Conservation (phyloP, 495 filamentous ascomycete species). For the Hyaloscypha hepaticicola region DNA sequence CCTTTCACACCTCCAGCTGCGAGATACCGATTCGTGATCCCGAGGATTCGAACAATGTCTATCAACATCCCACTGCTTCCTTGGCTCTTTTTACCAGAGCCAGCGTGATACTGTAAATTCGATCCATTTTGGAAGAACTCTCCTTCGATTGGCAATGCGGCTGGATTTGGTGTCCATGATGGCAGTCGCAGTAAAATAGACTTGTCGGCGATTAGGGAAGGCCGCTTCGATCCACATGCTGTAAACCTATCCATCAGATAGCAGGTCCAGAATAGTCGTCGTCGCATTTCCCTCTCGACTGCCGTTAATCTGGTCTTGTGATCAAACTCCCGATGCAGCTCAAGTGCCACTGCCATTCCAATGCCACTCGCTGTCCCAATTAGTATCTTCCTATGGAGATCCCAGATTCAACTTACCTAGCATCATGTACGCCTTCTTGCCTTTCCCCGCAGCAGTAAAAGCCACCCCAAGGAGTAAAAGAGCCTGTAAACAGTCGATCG, state of each 20-base stretch:
- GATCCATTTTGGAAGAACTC: conserved; percentile 67
- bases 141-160: conserved; percentile 51
- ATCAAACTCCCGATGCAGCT: conserved; percentile 70
- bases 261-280: conserved; percentile 79
- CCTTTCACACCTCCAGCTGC: conserved; percentile 83
- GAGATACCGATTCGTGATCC: conserved; percentile 80
- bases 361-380: conserved; percentile 64
- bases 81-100: conserved; percentile 63
- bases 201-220: conserved; percentile 72
- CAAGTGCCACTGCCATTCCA: conserved; percentile 77
- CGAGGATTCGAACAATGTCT: conserved; percentile 77
- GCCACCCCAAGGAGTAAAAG: conserved; percentile 73
- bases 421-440: conserved; percentile 84
- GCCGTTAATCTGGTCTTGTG: conserved; percentile 43
- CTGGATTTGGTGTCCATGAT: conserved; percentile 37
- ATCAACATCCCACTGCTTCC: conserved; percentile 70
- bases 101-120: conserved; percentile 38
- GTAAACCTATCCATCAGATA: conserved; percentile 81
- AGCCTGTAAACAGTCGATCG: conserved; percentile 71
- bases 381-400: conserved; percentile 9
- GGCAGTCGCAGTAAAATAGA: conserved; percentile 71
- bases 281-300: conserved; percentile 67
- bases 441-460: conserved; percentile 72
- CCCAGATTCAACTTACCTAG: conserved; percentile 53
- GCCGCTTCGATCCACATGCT: conserved; percentile 74